A percentile compares a stretch with the other conserved stretches of the same genome.
Conservation (phyloP, 768 basidiomycete genomes). For the Boletus huronensis region DNA sequence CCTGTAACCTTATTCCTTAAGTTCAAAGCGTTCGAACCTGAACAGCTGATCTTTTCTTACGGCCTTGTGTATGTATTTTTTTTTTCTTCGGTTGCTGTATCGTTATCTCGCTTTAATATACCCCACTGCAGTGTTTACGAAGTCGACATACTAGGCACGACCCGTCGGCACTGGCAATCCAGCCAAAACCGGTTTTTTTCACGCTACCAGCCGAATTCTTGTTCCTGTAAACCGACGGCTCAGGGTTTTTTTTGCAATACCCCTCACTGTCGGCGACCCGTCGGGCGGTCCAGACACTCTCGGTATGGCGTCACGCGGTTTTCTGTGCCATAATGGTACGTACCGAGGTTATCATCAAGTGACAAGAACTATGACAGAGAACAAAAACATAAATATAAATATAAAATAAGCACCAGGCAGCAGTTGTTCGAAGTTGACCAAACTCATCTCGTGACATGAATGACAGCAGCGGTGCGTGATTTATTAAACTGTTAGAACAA, state of each 20-base stretch:
- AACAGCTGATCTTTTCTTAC: background rate
- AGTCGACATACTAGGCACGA: background rate
- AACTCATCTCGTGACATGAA: background rate
- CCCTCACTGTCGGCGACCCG: background rate
- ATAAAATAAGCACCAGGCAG: background rate
- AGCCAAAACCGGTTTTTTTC: background rate
- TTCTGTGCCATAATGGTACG: background rate
- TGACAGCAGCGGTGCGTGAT: background rate
- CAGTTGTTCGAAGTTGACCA: background rate
- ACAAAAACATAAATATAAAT: background rate
- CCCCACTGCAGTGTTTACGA: background rate
- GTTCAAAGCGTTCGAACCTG: background rate
- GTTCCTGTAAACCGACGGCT: background rate
- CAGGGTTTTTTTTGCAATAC: background rate
- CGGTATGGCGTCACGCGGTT: background rate
- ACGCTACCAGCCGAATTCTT: background rate
- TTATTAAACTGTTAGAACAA: background rate
- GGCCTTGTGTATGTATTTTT: background rate
- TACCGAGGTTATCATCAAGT: too few species aligned
- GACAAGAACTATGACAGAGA: background rate
- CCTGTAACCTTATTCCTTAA: background rate
- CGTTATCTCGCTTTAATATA: background rate
- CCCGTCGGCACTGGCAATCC: background rate
- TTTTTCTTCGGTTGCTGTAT: background rate
- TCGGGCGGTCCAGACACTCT: background rate